Base-by-base conservation (phyloP, 805 yeast species). In the Starmerella scarabaei region DNA sequence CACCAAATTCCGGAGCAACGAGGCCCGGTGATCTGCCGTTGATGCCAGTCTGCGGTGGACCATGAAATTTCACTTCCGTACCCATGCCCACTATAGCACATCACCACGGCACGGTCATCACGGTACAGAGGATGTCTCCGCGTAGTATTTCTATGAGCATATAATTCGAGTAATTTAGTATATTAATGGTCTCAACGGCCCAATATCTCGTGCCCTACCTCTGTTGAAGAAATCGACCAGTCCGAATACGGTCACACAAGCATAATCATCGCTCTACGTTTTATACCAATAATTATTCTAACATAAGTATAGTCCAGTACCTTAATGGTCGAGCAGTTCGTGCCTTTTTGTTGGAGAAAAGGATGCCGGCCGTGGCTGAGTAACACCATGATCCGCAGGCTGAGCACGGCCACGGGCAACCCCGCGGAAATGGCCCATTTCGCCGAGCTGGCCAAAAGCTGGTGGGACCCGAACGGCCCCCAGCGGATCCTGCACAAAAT, bases 391-490 rank as follows among this genome's bases (percentile, higher is more conserved):
- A 28, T 28, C 8, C 31, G 31, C 18, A 14, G 35, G 36, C 17
- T 23, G 23, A 36, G 39, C 33, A 31, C 41, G 36, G 35, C 34
- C 4, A 24, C 29, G 3, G 48, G 48, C 17, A 44, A 44, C 21
- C 39, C 48, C 6, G 73, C 75, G 5, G 97, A 88, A 56, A 66
- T 77, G 58, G 61, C 69, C 8, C 97, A 91, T 59, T 91, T 91
- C 61, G 75, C 81, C 51, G 73, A 77, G 26, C 66, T 91, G 33
- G 98, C 99, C 1, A 67, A 79, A n/a, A 61, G 83, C n/a, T 91
- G 99, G 99, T 91, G 99, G 98, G 94, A 91, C 52, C 75, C 81
- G 12, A 62, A 76, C 48, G 98, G 98, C 0, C 80, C 96, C 1
- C 97, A 91, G 57, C 65, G 98, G 30, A 82, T 91, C 40, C 68